Evolutionary conservation across 257 asterid genomes (phyloP).

Genomic region (Gardenia jasminoides): DNA sequence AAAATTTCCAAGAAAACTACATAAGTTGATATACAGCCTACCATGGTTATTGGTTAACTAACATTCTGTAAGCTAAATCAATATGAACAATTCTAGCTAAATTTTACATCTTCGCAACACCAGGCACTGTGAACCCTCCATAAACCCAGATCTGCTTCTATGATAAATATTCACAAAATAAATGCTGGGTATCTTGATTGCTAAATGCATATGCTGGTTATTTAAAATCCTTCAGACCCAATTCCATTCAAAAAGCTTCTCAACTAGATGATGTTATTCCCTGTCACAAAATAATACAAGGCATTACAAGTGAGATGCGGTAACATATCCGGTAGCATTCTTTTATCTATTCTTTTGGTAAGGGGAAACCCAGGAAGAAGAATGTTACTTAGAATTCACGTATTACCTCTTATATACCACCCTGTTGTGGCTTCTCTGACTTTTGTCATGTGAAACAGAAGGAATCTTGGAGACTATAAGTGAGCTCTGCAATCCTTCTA

Average conservation of each 20-base stretch:
- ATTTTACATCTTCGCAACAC: constrained; percentile 44
- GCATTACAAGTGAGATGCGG: not conserved
- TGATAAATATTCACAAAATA: constrained; percentile 26
- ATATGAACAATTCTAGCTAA: constrained; percentile 59
- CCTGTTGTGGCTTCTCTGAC: constrained; percentile 49
- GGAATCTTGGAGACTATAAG: constrained; percentile 63
- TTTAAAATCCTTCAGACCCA: constrained; percentile 12
- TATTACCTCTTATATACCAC: constrained; percentile 53
- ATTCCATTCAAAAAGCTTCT: constrained; percentile 19
- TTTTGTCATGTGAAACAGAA: constrained; percentile 66
- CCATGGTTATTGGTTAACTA: constrained; percentile 19
- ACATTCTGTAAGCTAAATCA: constrained; percentile 44
- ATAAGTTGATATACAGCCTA: constrained; percentile 20
- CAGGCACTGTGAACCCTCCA: constrained; percentile 32
- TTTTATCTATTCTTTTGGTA: not conserved
- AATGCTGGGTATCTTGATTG: not conserved
- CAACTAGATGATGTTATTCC: constrained; percentile 24
- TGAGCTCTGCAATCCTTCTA: constrained; percentile 95
- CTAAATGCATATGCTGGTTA: constrained; percentile 6
- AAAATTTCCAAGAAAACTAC: constrained; percentile 1
- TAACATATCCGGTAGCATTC: not conserved
- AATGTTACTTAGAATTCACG: not conserved
- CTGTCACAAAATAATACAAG: constrained; percentile 21
- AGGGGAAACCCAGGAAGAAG: not conserved
- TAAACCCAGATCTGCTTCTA: constrained; percentile 31